Evolutionary conservation across 371 early-diverging fungal species (phyloP).

Genomic region (Chytridiales sp.): DNA sequence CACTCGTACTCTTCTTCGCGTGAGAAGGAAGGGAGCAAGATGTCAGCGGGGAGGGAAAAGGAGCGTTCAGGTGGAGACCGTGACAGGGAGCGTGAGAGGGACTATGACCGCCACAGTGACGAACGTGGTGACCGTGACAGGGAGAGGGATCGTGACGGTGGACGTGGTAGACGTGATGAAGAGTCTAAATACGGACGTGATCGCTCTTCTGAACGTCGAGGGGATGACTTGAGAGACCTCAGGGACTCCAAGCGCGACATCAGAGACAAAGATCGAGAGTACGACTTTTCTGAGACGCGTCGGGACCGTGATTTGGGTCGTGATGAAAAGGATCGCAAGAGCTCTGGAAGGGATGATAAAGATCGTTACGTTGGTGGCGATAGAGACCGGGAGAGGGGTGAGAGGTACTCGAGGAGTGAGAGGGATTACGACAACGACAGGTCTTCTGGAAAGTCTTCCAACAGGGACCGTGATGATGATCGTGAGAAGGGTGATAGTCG

Average conservation of each 20-base stretch:
- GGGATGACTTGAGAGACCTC: background rate
- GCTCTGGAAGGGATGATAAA: background rate
- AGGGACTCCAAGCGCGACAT: conserved; percentile 8
- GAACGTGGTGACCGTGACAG: background rate
- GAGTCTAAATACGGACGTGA: conserved; percentile 1
- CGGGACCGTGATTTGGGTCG: too few relatives aligned
- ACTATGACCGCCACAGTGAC: background rate
- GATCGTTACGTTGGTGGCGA: conserved; percentile 4
- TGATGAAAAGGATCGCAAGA: background rate
- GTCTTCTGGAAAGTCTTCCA: conserved; percentile 1
- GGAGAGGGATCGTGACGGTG: background rate
- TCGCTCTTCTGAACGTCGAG: conserved; percentile 1
- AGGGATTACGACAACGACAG: conserved; percentile 12
- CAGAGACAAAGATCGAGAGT: conserved; percentile 2
- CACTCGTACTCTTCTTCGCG: too few relatives aligned
- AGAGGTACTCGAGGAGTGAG: background rate
- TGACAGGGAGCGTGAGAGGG: background rate
- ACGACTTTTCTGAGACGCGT: conserved; percentile 8
- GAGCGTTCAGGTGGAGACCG: conserved; percentile 7
- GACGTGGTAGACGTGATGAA: conserved; percentile 5
- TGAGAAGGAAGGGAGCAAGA: too few relatives aligned
- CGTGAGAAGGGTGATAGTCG: background rate
- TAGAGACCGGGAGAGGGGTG: background rate
- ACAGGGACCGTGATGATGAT: background rate
- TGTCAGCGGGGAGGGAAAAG: too few relatives aligned